These are phyloP conservation scores for Arthrobotrys sinensis DNA, from an alignment of 2,329 filamentous ascomycete genomes.

Conservation along the genomic window DNA sequence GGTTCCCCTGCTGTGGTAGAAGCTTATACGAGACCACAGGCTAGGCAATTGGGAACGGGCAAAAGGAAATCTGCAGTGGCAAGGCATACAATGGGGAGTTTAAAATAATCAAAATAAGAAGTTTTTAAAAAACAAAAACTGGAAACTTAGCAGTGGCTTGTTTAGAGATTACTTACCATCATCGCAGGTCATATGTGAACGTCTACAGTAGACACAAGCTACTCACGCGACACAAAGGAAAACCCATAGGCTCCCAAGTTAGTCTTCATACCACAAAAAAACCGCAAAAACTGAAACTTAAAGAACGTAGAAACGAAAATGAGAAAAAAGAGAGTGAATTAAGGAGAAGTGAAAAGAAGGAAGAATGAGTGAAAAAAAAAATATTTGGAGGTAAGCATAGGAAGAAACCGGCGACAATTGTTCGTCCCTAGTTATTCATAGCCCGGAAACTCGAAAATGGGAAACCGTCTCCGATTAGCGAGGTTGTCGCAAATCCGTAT, in stretches of 20 bases:
- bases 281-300: slow-evolving; percentile 62
- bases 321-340: slow-evolving; percentile 65
- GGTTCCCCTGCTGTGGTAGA: slow-evolving; percentile 57
- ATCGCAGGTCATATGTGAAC: slow-evolving; percentile 95
- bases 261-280: slow-evolving; percentile 64
- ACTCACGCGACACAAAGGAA: slow-evolving; percentile 68
- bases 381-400: slow-evolving; percentile 34
- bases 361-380: slow-evolving; percentile 55
- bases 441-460: slow-evolving; percentile 46
- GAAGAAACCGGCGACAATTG: slow-evolving; percentile 27
- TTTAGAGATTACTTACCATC: slow-evolving; percentile 63
- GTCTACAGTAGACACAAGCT: slow-evolving; percentile 91
- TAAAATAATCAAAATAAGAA: slow-evolving; percentile 61
- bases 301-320: slow-evolving; percentile 64
- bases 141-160: background rate
- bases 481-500: slow-evolving; percentile 58
- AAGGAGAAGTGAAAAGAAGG: slow-evolving; percentile 64
- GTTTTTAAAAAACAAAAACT: slow-evolving; percentile 3
- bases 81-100: slow-evolving; percentile 65
- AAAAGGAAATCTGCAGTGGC: slow-evolving; percentile 52
- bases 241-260: slow-evolving; percentile 65
- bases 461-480: slow-evolving; percentile 55
- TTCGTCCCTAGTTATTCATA: slow-evolving; percentile 31
- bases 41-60: slow-evolving; percentile 33
- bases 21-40: slow-evolving; percentile 29